Evolutionary conservation across 208 protist genomes (phyloP), one percentile per base, ranked within the genome.

Genomic region (Zelonia costaricensis): DNA sequence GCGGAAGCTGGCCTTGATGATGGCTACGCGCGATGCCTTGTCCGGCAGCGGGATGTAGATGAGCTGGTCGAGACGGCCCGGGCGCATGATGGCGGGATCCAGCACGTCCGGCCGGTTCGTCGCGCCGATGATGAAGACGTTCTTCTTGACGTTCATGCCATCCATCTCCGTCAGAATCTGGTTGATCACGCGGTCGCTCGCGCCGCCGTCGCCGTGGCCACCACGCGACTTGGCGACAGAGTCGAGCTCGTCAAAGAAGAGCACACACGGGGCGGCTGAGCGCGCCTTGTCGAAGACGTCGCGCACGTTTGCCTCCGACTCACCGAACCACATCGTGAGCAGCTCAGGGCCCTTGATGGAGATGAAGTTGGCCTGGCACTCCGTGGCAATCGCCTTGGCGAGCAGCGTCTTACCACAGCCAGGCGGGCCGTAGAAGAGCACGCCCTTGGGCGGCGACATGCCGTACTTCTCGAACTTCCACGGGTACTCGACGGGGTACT

Each of bases 111-210:
- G 99, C 28, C 99, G 84, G 88, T 99, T 99, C n/a, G 99, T 99
- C 10, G 99, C 99, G 58, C 99, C 99, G 81, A 99, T 99, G 78
- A 99, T 98, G 81, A 99, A 99, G 39, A 99, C 98, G 63, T 98
- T 99, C 96, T 99, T 99, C 82, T 99, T 99, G 15, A 85, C 80
- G 69, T 92, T 94, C 86, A 99, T 98, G 65, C 99, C 99, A 78
- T 99, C 99, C 98, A 99, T 99, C 87, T 99, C 99, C n/a, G 99
- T 99, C 20, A 99, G 89, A 42, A 99, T 96, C 85, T 99, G 99
- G 91, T 99, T 99, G 80, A 99, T 99, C 15, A 99, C 98, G 69
- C 99, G 97, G 73, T 99, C 99, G 72, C 92, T 96, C 40, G 98
- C 99, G 56, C 98, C 98, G 40, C 98, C 98, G 80, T 99, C 99